phyloP scores from a whole-genome alignment of 495 filamentous ascomycete genomes.

The Hypoxylon cercidicola region DNA sequence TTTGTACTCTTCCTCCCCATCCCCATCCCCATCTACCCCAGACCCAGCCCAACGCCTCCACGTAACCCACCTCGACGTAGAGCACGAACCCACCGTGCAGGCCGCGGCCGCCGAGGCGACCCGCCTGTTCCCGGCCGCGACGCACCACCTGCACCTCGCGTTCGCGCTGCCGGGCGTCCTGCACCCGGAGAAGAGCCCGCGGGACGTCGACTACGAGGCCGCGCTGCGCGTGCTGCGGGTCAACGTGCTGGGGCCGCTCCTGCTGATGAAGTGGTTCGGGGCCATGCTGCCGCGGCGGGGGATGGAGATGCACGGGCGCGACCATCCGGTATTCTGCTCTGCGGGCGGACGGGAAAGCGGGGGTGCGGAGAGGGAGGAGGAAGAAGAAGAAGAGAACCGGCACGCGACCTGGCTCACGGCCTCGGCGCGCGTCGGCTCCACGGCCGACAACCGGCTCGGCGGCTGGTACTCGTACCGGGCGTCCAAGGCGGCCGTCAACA shows the following conservation, averaged over 20 bases:
- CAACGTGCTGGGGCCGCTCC: slow-evolving; percentile 77
- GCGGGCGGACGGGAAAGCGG: not conserved
- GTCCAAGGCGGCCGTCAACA: slow-evolving; percentile 77
- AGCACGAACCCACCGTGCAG: slow-evolving; percentile 61
- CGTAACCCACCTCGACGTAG: slow-evolving; percentile 45
- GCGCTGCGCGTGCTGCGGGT: slow-evolving; percentile 71
- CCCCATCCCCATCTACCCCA: slow-evolving; percentile 46
- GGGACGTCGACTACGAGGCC: slow-evolving; percentile 65
- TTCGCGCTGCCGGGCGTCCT: slow-evolving; percentile 79
- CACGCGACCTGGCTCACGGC: slow-evolving; percentile 74
- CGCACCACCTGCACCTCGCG: slow-evolving; percentile 71
- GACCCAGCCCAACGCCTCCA: slow-evolving; percentile 37
- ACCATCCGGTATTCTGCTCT: not conserved
- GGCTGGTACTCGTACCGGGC: slow-evolving; percentile 83
- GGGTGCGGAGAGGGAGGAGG: not conserved
- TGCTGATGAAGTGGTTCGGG: slow-evolving; percentile 79
- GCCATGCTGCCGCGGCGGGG: slow-evolving; percentile 69
- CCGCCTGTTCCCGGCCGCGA: slow-evolving; percentile 57
- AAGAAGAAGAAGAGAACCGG: not conserved
- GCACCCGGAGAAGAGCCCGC: slow-evolving; percentile 76
- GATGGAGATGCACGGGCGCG: slow-evolving; percentile 27
- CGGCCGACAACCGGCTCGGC: slow-evolving; percentile 73
- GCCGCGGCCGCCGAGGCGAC: slow-evolving; percentile 54
- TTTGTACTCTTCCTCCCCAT: slow-evolving; percentile 51
- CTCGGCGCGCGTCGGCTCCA: slow-evolving; percentile 80